A percentile compares a stretch with the other conserved stretches of the same genome.
These are phyloP conservation scores for Phaeosphaeriaceae sp. DNA, from an alignment of 2,329 filamentous ascomycete species.

Conservation along the genomic window DNA sequence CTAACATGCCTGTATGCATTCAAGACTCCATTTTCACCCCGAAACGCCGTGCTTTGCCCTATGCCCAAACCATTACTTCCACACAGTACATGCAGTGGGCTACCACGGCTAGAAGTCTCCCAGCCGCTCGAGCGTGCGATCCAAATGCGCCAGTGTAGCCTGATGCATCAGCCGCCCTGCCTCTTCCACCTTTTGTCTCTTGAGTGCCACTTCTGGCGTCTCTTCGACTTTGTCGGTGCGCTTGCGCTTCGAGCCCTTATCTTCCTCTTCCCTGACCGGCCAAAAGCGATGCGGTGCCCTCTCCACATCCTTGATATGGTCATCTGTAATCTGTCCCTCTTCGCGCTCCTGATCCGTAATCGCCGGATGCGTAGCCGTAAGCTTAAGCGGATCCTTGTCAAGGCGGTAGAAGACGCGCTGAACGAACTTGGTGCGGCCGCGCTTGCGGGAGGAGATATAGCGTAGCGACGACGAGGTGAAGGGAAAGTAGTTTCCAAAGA, in stretches of 20 bases:
- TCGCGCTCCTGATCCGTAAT: conserved; percentile 31
- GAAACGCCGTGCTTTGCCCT: background rate
- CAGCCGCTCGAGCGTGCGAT: conserved; percentile 8
- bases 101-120: conserved; percentile 6
- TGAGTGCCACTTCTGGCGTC: conserved; percentile 1
- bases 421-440: conserved; percentile 35
- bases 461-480: conserved; percentile 20
- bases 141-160: conserved; percentile 7
- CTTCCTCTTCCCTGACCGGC: conserved; percentile 13
- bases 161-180: conserved; percentile 2
- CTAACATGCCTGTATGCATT: background rate
- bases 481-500: conserved; percentile 28
- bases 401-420: conserved; percentile 45
- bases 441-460: conserved; percentile 27
- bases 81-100: too few relatives aligned
- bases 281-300: conserved; percentile 37
- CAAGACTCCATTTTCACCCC: background rate
- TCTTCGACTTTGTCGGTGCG: conserved; percentile 1
- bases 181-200: conserved; percentile 10
- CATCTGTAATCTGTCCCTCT: conserved; percentile 31
- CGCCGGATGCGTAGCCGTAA: conserved; percentile 4
- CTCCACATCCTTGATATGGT: conserved; percentile 22
- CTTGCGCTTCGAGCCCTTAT: conserved; percentile 17
- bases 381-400: conserved; percentile 25
- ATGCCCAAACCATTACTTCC: background rate